Conservation (phyloP, 495 filamentous ascomycete genomes). For the Massariosphaeria phaeospora region DNA sequence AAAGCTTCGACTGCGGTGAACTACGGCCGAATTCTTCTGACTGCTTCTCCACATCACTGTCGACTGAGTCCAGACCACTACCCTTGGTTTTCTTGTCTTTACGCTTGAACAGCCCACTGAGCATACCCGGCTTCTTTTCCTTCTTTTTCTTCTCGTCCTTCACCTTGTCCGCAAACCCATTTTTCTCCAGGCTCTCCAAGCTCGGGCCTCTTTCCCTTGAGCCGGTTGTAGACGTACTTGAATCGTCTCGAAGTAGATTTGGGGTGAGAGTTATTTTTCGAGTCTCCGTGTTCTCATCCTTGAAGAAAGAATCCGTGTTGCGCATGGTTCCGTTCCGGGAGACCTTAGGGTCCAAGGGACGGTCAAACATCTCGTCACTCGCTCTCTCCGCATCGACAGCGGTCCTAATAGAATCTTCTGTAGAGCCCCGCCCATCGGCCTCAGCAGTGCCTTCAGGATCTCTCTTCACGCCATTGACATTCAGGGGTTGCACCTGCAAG, state of each 20-base stretch:
- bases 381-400: slow-evolving; percentile 33
- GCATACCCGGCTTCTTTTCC: slow-evolving; percentile 85
- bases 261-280: slow-evolving; percentile 97
- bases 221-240: slow-evolving; percentile 49
- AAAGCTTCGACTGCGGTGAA: slow-evolving; percentile 48
- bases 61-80: slow-evolving; percentile 43
- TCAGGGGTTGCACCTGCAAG: slow-evolving; percentile 33
- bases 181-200: slow-evolving; percentile 58
- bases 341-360: slow-evolving; percentile 37
- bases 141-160: slow-evolving; percentile 84
- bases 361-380: slow-evolving; percentile 63
- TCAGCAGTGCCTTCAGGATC: slow-evolving; percentile 14
- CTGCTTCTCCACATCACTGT: slow-evolving; percentile 49
- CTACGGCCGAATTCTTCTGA: slow-evolving; percentile 49
- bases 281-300: slow-evolving; percentile 88
- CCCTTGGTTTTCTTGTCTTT: slow-evolving; percentile 80
- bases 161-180: slow-evolving; percentile 48
- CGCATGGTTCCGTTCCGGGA: slow-evolving; percentile 80
- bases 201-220: slow-evolving; percentile 56
- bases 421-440: slow-evolving; percentile 19
- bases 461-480: slow-evolving; percentile 32
- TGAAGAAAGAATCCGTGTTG: slow-evolving; percentile 94
- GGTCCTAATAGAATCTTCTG: slow-evolving; percentile 13
- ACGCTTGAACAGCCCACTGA: slow-evolving; percentile 91
- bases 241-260: slow-evolving; percentile 85